Conservation (phyloP, 371 early-diverging fungal genomes). For the Dipsacomyces acuminosporus region DNA sequence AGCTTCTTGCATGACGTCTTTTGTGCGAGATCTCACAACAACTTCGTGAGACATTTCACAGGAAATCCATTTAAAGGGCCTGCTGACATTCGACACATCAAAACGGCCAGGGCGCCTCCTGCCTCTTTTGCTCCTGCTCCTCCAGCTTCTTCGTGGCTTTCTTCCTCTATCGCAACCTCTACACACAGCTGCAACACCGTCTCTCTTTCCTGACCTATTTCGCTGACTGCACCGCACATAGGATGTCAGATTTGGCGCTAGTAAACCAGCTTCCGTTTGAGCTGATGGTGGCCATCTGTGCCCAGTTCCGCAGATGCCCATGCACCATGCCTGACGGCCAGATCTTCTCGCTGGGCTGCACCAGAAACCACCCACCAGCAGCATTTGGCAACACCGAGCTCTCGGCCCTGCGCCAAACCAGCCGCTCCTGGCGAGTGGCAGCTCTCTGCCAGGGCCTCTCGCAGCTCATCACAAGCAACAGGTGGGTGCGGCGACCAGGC, state of each 20-base stretch:
- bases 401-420: slow-evolving; percentile 27
- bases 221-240: neutral
- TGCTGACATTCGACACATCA: no score
- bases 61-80: no score
- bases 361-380: slow-evolving; percentile 28
- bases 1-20: no score
- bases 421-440: slow-evolving; percentile 31
- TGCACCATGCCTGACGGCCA: slow-evolving; percentile 15
- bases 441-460: slow-evolving; percentile 27
- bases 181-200: no score
- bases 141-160: no score
- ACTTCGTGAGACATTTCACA: no score
- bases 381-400: slow-evolving; percentile 24
- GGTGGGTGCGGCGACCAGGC: slow-evolving; percentile 29
- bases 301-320: slow-evolving; percentile 20
- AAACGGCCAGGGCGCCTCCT: no score
- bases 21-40: no score
- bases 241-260: neutral
- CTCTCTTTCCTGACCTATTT: neutral
- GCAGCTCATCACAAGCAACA: slow-evolving; percentile 36
- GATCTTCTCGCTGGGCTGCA: slow-evolving; percentile 20
- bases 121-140: no score
- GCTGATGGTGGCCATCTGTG: slow-evolving; percentile 31
- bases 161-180: no score
- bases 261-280: slow-evolving; percentile 25